Conservation (phyloP, 2,329 filamentous ascomycete genomes). For the Venturia effusa region DNA sequence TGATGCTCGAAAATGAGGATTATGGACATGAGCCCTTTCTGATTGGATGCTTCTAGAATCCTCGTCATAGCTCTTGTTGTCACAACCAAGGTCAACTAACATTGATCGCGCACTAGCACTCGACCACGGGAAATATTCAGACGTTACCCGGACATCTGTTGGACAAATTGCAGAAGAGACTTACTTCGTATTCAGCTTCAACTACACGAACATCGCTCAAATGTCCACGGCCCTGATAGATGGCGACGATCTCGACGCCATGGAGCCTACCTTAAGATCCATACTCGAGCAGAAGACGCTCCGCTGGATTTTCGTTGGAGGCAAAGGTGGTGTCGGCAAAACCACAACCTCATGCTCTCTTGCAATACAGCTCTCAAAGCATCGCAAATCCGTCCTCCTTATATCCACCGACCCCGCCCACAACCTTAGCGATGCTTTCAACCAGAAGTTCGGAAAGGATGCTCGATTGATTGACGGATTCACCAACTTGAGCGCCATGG, state of each 20-base stretch:
- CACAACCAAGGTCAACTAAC: neutral
- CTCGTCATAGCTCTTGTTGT: neutral
- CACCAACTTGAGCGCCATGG: constrained; percentile 92
- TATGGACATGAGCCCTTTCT: neutral
- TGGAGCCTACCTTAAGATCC: constrained; percentile 88
- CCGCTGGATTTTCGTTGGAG: constrained; percentile 98
- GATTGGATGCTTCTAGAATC: constrained; percentile 2
- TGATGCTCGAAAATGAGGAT: no score
- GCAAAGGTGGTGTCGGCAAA: constrained; percentile 97
- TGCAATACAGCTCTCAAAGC: constrained; percentile 91
- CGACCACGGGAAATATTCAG: no score
- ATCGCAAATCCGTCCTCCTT: constrained; percentile 88
- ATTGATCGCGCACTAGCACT: no score
- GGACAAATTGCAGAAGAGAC: no score
- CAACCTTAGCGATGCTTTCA: constrained; percentile 95
- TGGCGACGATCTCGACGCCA: constrained; percentile 38
- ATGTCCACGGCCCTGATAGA: constrained; percentile 3
- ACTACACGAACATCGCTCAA: neutral
- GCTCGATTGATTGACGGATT: constrained; percentile 87
- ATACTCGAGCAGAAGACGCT: constrained; percentile 92
- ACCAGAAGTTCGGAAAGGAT: constrained; percentile 99
- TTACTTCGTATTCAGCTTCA: neutral
- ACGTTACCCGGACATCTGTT: no score
- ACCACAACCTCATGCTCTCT: constrained; percentile 99
- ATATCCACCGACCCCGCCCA: constrained; percentile 98